These are phyloP conservation scores for Aspergillus steynii DNA, from an alignment of 495 filamentous ascomycete species.

Conservation along the genomic window DNA sequence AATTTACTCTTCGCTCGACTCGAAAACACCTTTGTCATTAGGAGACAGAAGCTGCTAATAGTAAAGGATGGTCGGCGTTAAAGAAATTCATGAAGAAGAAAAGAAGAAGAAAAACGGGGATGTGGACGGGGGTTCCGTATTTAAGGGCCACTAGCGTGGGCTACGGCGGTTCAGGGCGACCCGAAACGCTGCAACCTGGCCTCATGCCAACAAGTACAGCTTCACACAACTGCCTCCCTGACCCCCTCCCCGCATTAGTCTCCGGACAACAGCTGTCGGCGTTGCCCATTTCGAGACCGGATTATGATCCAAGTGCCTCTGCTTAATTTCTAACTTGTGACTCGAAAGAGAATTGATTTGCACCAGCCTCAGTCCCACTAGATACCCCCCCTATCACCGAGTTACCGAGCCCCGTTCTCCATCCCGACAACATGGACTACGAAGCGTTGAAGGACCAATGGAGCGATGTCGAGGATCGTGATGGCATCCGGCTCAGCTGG, in stretches of 20 bases:
- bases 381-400: constrained; percentile 28
- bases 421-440: constrained; percentile 63
- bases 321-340: constrained; percentile 22
- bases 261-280: constrained; percentile 26
- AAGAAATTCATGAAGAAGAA: constrained; percentile 37
- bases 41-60: constrained; percentile 52
- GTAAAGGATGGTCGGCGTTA: constrained; percentile 51
- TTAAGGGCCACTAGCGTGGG: constrained; percentile 35
- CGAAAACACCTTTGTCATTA: constrained; percentile 62
- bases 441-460: constrained; percentile 92
- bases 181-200: constrained; percentile 52
- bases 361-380: constrained; percentile 19
- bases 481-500: constrained; percentile 97
- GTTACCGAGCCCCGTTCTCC: constrained; percentile 28
- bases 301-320: constrained; percentile 35
- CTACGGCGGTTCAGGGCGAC: constrained; percentile 36
- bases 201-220: constrained; percentile 34
- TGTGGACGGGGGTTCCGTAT: constrained; percentile 14
- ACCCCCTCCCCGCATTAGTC: constrained; percentile 25
- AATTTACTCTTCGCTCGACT: constrained; percentile 66
- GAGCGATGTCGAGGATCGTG: constrained; percentile 94
- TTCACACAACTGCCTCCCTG: constrained; percentile 40
- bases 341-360: constrained; percentile 18
- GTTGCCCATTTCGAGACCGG: constrained; percentile 28
- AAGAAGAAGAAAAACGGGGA: constrained; percentile 31